phyloP scores from a whole-genome alignment of 106 monocot genomes.

The Posidonia australis region DNA sequence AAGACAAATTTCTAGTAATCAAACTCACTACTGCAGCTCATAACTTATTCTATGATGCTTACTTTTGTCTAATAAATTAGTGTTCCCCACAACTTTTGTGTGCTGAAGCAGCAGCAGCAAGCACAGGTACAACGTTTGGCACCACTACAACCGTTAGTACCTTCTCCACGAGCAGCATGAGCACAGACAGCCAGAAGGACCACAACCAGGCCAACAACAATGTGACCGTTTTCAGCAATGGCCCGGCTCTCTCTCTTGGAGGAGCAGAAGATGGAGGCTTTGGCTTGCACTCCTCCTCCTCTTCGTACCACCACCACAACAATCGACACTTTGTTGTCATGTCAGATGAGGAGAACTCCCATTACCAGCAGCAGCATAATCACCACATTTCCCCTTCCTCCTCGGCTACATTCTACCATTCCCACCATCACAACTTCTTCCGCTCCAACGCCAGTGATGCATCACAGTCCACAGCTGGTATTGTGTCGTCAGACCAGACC shows the following conservation, averaged over 20 bases:
- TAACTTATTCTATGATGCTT: too few species aligned
- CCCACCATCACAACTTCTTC: constrained; percentile 21
- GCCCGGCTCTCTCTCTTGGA: constrained; percentile 24
- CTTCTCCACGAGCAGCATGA: constrained; percentile 1
- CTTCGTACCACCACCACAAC: neutral
- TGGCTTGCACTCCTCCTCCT: neutral
- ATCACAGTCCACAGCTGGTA: constrained; percentile 3
- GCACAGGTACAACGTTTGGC: neutral
- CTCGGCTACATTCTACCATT: constrained; percentile 1
- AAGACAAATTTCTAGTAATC: too few species aligned
- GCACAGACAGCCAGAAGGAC: constrained; percentile 4
- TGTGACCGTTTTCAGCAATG: constrained; percentile 14
- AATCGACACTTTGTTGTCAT: constrained; percentile 5
- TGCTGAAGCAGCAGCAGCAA: neutral
- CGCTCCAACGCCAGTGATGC: constrained; percentile 12
- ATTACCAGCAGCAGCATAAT: constrained; percentile 8
- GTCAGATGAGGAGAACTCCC: constrained; percentile 5
- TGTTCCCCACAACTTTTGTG: too few species aligned
- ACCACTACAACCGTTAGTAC: neutral
- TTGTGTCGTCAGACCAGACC: neutral
- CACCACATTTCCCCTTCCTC: constrained; percentile 6
- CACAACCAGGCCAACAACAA: constrained; percentile 5
- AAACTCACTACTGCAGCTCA: too few species aligned
- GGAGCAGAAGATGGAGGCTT: constrained; percentile 11
- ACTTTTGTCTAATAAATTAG: too few species aligned